Evolutionary conservation across 441 rosid species (phyloP).

Genomic region (Arabidopsis lyrata): DNA sequence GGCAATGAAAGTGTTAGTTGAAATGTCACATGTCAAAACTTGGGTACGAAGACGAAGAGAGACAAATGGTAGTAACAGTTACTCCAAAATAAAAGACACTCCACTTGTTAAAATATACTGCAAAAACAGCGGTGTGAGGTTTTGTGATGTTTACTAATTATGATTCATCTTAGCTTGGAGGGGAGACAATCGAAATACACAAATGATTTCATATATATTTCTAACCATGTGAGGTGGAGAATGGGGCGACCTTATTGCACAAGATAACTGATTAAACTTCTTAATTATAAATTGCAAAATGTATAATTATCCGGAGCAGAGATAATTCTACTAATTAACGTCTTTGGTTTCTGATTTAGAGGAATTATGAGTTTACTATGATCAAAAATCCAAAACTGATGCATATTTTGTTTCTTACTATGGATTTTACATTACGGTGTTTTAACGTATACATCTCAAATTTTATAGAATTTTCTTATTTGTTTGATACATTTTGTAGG

Average conservation of each 20-base stretch:
- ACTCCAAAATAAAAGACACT: not conserved
- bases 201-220: slow-evolving; percentile 27
- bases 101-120: not conserved
- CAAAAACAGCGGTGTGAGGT: slow-evolving; percentile 1
- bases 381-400: not conserved
- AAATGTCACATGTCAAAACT: slow-evolving; percentile 37
- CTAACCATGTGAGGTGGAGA: slow-evolving; percentile 33
- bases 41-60: slow-evolving; percentile 29
- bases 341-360: not conserved
- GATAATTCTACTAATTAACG: not conserved
- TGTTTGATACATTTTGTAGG: slow-evolving; percentile 7
- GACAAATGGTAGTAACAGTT: slow-evolving; percentile 22
- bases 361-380: not conserved
- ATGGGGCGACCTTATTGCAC: slow-evolving; percentile 13
- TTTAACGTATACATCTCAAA: not conserved
- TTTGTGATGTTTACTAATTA: slow-evolving; percentile 31
- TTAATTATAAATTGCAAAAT: not conserved
- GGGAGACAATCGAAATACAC: slow-evolving; percentile 29
- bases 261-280: slow-evolving; percentile 20
- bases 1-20: slow-evolving; percentile 36
- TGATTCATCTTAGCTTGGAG: slow-evolving; percentile 38
- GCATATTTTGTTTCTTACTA: too few species aligned
- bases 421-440: not conserved
- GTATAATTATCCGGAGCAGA: not conserved
- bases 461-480: not conserved